Percentiles rank a stretch among this genome's conserved stretches.
phyloP scores from a whole-genome alignment of 306 rosid species.

The Dryas drummondii region DNA sequence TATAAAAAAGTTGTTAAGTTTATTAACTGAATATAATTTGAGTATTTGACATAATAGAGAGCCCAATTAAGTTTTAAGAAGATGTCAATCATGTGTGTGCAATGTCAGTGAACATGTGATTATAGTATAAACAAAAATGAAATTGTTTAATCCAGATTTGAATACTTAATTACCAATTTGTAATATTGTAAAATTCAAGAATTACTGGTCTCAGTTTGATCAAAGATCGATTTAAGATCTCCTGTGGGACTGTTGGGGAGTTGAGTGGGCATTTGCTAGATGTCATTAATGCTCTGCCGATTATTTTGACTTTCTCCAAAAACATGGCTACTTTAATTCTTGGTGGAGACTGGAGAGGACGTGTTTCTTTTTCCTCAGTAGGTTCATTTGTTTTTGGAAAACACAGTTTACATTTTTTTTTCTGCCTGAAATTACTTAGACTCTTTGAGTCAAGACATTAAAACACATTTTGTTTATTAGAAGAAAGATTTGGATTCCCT shows the following conservation, averaged over 20 bases:
- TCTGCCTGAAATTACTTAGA: not conserved
- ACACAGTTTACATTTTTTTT: not conserved
- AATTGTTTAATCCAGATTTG: too few species aligned
- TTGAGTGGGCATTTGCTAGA: not conserved
- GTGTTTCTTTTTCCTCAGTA: not conserved
- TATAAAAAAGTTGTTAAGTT: not conserved
- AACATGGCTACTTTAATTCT: not conserved
- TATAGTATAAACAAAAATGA: too few species aligned
- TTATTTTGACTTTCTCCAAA: not conserved
- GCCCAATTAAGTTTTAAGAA: too few species aligned
- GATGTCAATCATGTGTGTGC: too few species aligned
- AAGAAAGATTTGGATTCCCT: too few species aligned
- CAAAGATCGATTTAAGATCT: not conserved
- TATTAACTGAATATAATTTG: not conserved
- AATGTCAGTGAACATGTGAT: too few species aligned
- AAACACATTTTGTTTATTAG: too few species aligned
- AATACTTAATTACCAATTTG: not conserved
- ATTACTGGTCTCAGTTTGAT: not conserved
- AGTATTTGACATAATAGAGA: not conserved
- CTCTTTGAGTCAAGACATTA: too few species aligned
- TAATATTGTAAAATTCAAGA: not conserved
- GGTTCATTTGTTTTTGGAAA: too few species aligned
- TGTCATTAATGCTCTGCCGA: constrained; percentile 18
- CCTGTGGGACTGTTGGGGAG: not conserved
- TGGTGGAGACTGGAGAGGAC: not conserved